A percentile compares a stretch with the other conserved stretches of the same genome.
phyloP scores from a whole-genome alignment of 2,329 filamentous ascomycete species.

The Curvularia spicifera region DNA sequence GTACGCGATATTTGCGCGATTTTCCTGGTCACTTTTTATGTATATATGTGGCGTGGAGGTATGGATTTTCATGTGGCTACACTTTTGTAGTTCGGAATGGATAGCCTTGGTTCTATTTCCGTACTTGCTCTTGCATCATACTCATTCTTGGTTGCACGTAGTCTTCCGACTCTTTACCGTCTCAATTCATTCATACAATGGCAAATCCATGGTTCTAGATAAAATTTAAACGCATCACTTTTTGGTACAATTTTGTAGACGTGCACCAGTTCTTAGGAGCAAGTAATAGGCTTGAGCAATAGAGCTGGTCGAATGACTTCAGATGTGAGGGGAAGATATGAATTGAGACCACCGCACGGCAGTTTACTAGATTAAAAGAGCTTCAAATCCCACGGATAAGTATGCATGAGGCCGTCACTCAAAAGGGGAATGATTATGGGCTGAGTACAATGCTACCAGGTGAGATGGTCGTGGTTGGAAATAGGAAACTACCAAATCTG shows the following conservation, averaged over 20 bases:
- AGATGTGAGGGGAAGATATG: too few relatives aligned
- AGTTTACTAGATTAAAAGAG: not conserved
- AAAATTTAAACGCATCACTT: too few relatives aligned
- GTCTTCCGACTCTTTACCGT: too few relatives aligned
- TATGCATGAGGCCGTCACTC: not conserved
- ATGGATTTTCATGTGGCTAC: not conserved
- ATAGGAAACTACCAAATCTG: not conserved
- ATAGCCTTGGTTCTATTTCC: not conserved
- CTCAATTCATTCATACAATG: too few relatives aligned
- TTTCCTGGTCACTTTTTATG: not conserved
- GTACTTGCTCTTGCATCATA: too few relatives aligned
- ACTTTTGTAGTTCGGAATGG: not conserved
- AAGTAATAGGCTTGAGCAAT: too few relatives aligned
- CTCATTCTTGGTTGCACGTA: too few relatives aligned
- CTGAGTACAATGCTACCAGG: not conserved
- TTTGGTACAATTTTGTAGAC: too few relatives aligned
- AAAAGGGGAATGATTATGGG: not conserved
- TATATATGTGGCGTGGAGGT: not conserved
- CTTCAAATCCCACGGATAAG: not conserved
- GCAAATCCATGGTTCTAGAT: too few relatives aligned
- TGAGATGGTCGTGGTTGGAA: too few relatives aligned
- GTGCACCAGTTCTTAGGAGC: too few relatives aligned
- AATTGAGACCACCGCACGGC: not conserved
- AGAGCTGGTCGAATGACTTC: too few relatives aligned
- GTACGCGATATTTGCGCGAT: not conserved